Conservation (phyloP, 139 green algal species). For the Coccomyxa sp. region DNA sequence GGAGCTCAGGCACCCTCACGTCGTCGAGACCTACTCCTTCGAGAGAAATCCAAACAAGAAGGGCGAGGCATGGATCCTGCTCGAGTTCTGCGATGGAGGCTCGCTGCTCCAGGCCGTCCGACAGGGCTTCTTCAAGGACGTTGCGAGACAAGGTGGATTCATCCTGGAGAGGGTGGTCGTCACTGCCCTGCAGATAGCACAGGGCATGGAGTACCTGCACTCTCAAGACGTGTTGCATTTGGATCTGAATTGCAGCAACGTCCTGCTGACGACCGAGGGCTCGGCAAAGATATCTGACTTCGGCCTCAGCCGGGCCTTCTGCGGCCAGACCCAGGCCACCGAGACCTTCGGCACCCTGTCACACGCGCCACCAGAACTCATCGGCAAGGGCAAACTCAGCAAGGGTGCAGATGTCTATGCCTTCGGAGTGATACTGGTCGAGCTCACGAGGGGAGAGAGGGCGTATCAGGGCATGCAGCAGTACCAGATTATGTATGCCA, state of each 20-base stretch:
- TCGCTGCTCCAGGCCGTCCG: no score
- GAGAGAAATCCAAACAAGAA: no score
- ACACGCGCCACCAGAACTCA: conserved; percentile 13
- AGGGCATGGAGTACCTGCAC: background rate
- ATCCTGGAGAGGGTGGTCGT: background rate
- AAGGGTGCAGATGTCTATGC: conserved; percentile 19
- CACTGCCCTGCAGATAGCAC: background rate
- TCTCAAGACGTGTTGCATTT: background rate
- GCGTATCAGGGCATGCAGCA: background rate
- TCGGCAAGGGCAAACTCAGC: conserved; percentile 16
- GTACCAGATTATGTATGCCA: no score
- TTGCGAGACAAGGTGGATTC: no score
- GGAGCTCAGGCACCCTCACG: no score
- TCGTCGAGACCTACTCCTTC: no score
- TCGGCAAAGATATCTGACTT: background rate
- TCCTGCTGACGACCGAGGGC: background rate
- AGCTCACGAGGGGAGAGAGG: background rate
- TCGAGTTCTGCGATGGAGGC: no score
- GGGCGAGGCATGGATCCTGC: no score
- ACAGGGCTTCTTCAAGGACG: no score
- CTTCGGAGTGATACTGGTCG: background rate
- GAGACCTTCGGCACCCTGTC: background rate
- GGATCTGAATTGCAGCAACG: background rate
- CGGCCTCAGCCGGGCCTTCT: background rate
- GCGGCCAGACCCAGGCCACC: no score